phyloP scores from a whole-genome alignment of 805 yeast species.

The Wickerhamiella spandovensis region DNA sequence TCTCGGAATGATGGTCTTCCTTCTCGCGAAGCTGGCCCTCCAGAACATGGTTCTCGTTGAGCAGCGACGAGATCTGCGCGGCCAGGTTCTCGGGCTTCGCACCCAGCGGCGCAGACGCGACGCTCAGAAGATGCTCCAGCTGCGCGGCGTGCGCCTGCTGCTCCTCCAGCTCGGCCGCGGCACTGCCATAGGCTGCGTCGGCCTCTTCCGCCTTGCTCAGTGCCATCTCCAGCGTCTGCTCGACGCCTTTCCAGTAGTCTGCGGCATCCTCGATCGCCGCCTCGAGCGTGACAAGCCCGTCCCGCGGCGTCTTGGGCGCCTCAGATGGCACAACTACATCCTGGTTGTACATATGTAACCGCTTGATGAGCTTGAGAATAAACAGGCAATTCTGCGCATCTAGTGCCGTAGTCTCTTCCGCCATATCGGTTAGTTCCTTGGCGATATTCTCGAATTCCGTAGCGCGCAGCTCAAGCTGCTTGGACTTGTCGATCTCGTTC shows the following conservation, averaged over 20 bases:
- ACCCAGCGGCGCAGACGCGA: neutral
- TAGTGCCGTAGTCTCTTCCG: neutral
- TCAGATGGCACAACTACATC: neutral
- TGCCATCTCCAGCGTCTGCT: neutral
- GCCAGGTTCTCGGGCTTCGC: constrained; percentile 1
- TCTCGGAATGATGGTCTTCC: constrained; percentile 1
- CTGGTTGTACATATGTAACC: neutral
- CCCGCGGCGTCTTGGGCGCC: neutral
- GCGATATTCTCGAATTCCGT: neutral
- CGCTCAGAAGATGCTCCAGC: neutral
- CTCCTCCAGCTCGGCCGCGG: constrained; percentile 1
- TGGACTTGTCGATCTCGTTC: constrained; percentile 7
- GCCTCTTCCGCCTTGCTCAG: neutral
- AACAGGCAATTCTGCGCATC: neutral
- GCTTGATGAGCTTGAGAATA: neutral
- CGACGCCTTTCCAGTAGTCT: neutral
- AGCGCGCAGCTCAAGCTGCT: neutral
- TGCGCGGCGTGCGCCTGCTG: neutral
- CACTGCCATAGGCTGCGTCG: neutral
- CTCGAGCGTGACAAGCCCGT: neutral
- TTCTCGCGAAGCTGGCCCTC: constrained; percentile 5
- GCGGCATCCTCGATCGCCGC: neutral
- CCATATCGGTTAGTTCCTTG: neutral
- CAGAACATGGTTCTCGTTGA: constrained; percentile 6
- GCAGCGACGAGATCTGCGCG: constrained; percentile 1